Percentiles rank a stretch among this genome's conserved stretches.
These are phyloP conservation scores for Pogostemon cablin DNA, from an alignment of 257 asterid genomes.

Conservation along the genomic window DNA sequence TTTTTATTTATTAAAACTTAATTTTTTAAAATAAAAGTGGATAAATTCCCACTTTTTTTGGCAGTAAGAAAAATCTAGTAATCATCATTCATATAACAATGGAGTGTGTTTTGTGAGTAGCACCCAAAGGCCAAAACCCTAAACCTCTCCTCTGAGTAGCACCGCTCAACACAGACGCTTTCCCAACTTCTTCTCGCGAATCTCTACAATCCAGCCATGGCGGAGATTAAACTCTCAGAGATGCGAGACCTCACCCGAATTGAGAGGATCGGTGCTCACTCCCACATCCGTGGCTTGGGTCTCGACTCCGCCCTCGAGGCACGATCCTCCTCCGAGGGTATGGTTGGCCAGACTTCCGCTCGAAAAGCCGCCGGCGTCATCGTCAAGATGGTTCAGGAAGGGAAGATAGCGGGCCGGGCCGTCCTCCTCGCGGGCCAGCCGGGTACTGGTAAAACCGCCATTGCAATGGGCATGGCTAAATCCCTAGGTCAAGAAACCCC, in stretches of 20 bases:
- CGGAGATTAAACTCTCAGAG: conserved; percentile 80
- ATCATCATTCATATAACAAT: too few relatives aligned
- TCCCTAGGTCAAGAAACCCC: conserved; percentile 90
- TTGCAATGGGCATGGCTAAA: conserved; percentile 94
- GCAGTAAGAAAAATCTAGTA: too few relatives aligned
- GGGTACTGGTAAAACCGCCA: conserved; percentile 84
- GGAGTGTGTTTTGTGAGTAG: too few relatives aligned
- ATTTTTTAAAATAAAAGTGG: too few relatives aligned
- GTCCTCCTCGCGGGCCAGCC: conserved; percentile 88
- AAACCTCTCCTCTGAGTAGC: not conserved
- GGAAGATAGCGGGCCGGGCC: conserved; percentile 80
- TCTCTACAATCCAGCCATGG: conserved; percentile 45
- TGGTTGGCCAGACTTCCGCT: conserved; percentile 86
- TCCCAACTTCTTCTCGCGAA: not conserved
- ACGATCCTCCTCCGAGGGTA: conserved; percentile 73
- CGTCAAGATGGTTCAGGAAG: conserved; percentile 80
- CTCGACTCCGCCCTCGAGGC: conserved; percentile 85
- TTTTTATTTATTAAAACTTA: too few relatives aligned
- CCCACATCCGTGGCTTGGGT: conserved; percentile 85
- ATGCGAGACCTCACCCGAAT: conserved; percentile 83
- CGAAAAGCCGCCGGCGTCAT: conserved; percentile 85
- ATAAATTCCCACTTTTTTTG: too few relatives aligned
- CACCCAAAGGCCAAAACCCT: conserved; percentile 1
- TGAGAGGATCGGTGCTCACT: conserved; percentile 85
- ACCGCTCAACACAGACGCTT: too few relatives aligned